Evolutionary conservation across 371 early-diverging fungal genomes (phyloP).

Genomic region (Blastocladiella emersonii): DNA sequence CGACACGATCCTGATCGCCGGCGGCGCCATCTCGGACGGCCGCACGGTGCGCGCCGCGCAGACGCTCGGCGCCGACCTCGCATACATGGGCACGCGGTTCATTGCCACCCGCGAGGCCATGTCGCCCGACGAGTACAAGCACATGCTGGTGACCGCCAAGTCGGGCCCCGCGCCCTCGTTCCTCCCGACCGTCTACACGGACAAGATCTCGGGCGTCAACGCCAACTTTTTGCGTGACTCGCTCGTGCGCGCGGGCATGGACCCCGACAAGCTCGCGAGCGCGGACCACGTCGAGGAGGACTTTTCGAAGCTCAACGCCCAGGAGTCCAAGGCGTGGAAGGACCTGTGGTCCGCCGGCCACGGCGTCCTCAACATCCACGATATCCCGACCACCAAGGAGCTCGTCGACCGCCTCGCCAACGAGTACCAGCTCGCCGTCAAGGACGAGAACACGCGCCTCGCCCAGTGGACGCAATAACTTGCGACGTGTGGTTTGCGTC

Average conservation of each 20-base stretch:
- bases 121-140: slow-evolving; percentile 13
- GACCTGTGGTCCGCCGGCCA: slow-evolving; percentile 18
- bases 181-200: slow-evolving; percentile 16
- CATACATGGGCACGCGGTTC: slow-evolving; percentile 14
- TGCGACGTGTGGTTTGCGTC: too few relatives aligned
- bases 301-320: slow-evolving; percentile 10
- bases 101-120: slow-evolving; percentile 3
- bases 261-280: slow-evolving; percentile 5
- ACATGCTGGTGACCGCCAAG: slow-evolving; percentile 11
- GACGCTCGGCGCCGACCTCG: slow-evolving; percentile 15
- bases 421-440: slow-evolving; percentile 10
- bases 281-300: slow-evolving; percentile 8
- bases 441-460: not conserved
- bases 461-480: not conserved
- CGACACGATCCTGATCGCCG: not conserved
- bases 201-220: slow-evolving; percentile 14
- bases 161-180: slow-evolving; percentile 12
- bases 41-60: slow-evolving; percentile 11
- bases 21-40: slow-evolving; percentile 14
- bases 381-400: slow-evolving; percentile 6
- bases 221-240: slow-evolving; percentile 15
- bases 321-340: slow-evolving; percentile 10
- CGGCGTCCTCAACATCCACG: slow-evolving; percentile 12
- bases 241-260: slow-evolving; percentile 7
- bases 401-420: slow-evolving; percentile 8